phyloP scores from a whole-genome alignment of 768 basidiomycete genomes.

The Leccinum incarnatum region DNA sequence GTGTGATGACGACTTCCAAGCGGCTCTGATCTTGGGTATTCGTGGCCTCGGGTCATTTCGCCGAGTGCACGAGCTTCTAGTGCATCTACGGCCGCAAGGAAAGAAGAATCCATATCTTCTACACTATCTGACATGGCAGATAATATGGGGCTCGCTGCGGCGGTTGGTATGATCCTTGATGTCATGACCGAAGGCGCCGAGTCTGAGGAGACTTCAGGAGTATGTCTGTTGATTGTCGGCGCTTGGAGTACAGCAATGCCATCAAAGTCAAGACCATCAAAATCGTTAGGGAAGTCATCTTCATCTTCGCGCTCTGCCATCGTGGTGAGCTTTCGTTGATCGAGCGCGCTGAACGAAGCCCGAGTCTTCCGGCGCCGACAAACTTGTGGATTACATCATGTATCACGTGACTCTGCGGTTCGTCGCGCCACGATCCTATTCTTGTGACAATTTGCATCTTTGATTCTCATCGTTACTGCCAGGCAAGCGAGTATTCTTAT shows the following conservation, averaged over 20 bases:
- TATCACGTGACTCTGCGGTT: constrained; percentile 5
- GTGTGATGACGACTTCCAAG: not conserved
- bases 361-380: not conserved
- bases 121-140: constrained; percentile 3
- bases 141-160: constrained; percentile 12
- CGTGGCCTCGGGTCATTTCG: constrained; percentile 11
- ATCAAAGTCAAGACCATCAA: constrained; percentile 48
- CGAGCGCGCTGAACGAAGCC: not conserved
- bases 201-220: not conserved
- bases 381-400: not conserved
- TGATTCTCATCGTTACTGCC: not conserved
- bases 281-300: constrained; percentile 60
- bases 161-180: not conserved
- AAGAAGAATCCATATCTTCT: constrained; percentile 24
- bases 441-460: not conserved
- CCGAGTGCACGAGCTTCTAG: constrained; percentile 39
- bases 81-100: constrained; percentile 42
- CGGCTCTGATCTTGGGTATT: not conserved
- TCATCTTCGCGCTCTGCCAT: constrained; percentile 30
- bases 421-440: not conserved
- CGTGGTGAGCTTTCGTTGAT: constrained; percentile 1
- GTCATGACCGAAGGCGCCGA: not conserved
- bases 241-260: constrained; percentile 33
- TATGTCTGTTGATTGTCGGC: not conserved
- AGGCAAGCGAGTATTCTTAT: not conserved